Evolutionary conservation across 1,284 basidiomycete species (phyloP).

Genomic region (Phenoliferia sp.): DNA sequence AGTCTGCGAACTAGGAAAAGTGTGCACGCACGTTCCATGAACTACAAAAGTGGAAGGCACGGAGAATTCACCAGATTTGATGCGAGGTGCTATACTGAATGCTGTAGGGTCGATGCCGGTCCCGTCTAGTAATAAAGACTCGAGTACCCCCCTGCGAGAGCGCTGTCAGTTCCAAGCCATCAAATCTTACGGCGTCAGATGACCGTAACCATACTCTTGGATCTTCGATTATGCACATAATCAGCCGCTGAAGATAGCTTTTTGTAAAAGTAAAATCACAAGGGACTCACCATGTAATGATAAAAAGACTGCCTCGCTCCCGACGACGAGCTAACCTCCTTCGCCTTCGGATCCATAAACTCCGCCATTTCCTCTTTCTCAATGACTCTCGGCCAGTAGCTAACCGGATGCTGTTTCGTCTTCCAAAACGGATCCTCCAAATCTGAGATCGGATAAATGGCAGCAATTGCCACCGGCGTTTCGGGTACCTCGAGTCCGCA

Average conservation of each 20-base stretch:
- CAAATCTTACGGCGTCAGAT: neutral
- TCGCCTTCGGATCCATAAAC: constrained; percentile 24
- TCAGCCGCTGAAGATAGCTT: neutral
- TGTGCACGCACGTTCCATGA: constrained; percentile 29
- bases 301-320: constrained; percentile 27
- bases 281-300: constrained; percentile 31
- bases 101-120: constrained; percentile 27
- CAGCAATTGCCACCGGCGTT: constrained; percentile 10
- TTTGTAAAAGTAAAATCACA: too few relatives aligned
- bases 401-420: constrained; percentile 33
- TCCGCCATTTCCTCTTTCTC: constrained; percentile 28
- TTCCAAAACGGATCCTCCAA: constrained; percentile 34
- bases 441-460: constrained; percentile 37
- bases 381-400: constrained; percentile 27
- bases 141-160: constrained; percentile 25
- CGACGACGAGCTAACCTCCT: constrained; percentile 2
- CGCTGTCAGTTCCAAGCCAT: neutral
- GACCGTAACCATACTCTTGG: constrained; percentile 11
- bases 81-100: constrained; percentile 29
- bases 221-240: too few relatives aligned
- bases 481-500: constrained; percentile 20
- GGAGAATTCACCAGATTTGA: constrained; percentile 18
- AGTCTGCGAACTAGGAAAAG: neutral
- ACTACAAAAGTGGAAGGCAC: constrained; percentile 32
- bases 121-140: constrained; percentile 33